Conservation (phyloP, 2,329 filamentous ascomycete genomes). For the Venturiaceae sp. region DNA sequence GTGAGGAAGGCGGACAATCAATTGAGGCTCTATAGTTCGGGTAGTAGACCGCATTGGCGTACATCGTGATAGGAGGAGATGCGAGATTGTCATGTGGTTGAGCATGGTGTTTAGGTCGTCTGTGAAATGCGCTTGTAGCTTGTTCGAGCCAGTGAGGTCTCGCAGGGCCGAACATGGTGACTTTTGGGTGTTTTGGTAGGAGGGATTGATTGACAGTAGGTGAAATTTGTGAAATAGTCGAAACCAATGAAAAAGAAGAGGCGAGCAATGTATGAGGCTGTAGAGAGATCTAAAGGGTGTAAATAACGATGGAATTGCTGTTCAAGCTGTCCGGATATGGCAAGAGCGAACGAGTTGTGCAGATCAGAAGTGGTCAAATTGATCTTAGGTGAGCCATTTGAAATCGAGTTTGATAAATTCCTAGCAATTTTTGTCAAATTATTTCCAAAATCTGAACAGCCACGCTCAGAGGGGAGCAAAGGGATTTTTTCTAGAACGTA, state of each 20-base stretch:
- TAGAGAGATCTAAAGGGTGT: background rate
- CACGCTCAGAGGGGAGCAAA: no score
- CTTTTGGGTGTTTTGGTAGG: background rate
- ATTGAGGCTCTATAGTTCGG: slow-evolving; percentile 69
- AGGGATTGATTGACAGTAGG: background rate
- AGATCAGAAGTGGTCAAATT: no score
- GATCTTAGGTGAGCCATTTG: no score
- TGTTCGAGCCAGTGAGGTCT: slow-evolving; percentile 10
- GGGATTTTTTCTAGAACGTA: no score
- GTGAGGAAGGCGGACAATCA: slow-evolving; percentile 60
- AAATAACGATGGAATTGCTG: background rate
- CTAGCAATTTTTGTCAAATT: no score
- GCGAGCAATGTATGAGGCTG: background rate
- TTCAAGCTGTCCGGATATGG: background rate
- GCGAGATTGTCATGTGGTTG: slow-evolving; percentile 2
- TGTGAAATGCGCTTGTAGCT: background rate
- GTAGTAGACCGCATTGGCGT: slow-evolving; percentile 70
- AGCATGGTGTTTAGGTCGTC: background rate
- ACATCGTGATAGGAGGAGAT: slow-evolving; percentile 22
- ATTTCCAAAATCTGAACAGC: no score
- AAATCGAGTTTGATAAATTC: no score
- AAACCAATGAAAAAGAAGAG: background rate
- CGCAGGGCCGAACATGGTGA: slow-evolving; percentile 10
- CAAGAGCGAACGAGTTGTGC: no score
- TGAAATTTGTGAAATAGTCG: background rate